phyloP scores from a whole-genome alignment of 1,284 basidiomycete species.

The Melampsora abietis-canadensis region DNA sequence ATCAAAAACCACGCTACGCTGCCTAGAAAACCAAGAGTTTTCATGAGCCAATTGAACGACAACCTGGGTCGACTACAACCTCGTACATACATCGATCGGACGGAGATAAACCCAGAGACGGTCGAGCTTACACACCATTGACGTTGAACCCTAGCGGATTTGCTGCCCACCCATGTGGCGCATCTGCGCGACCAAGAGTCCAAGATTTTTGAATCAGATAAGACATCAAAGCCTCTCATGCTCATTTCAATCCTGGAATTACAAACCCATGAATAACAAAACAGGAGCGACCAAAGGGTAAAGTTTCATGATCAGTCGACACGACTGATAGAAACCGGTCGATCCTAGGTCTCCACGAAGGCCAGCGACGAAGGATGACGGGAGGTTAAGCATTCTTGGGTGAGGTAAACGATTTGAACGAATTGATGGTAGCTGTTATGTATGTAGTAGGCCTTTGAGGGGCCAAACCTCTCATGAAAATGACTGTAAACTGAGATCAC shows the following conservation, averaged over 20 bases:
- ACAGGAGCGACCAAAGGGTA: conserved; percentile 48
- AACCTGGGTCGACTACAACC: neutral
- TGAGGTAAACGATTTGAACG: neutral
- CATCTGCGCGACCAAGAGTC: conserved; percentile 59
- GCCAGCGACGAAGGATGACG: neutral
- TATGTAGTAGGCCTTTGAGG: too few relatives aligned
- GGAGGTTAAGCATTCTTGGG: too few relatives aligned
- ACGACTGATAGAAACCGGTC: neutral
- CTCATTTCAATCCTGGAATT: neutral
- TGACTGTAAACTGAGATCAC: too few relatives aligned
- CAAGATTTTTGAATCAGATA: neutral
- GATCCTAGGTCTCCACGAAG: neutral
- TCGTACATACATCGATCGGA: neutral
- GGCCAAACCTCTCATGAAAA: too few relatives aligned
- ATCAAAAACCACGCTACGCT: conserved; percentile 73
- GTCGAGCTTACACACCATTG: conserved; percentile 57
- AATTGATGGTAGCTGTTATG: too few relatives aligned
- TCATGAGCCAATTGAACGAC: conserved; percentile 3
- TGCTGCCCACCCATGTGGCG: conserved; percentile 74
- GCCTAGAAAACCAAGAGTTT: conserved; percentile 57
- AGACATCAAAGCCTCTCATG: neutral
- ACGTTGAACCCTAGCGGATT: conserved; percentile 58
- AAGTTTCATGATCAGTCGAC: conserved; percentile 24
- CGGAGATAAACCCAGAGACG: neutral
- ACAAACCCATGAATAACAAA: conserved; percentile 41